Base-by-base conservation (phyloP, 345 rosid genomes). In the Euphorbia pulcherrima region DNA sequence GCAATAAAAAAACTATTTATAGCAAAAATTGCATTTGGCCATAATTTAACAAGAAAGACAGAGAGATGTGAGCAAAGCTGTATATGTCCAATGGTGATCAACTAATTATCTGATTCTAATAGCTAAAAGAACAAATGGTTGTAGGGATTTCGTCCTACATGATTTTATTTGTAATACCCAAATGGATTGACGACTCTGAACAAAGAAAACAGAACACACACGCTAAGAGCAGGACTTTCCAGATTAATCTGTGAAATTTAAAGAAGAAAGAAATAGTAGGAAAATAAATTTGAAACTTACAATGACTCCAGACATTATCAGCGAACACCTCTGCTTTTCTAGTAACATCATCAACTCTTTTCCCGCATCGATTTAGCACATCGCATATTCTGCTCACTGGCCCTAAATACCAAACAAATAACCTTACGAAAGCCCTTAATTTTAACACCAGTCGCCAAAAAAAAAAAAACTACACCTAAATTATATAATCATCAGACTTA, bases 341-440 rank as follows among this genome's bases (percentile, higher is more conserved):
- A 44, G 85, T 70, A 59, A 76, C 91, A 57, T 77, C 83, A 17
- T 86, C 97, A 40, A 84, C 48, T 64, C 65, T 87, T 74, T 76
- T 90, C 59, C 89, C 96, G 60, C 77, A 90, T 27, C 84, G 83
- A 68, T 79, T 82, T 79, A 87, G 74, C 63, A 80, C 81, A 16
- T 80, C 81, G 51, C 75, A 73, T 40, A 92, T 48, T 68, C 53
- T 78, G 72, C 67, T 82, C 78, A 68, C 72, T 30, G 96, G 77
- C 67, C 87, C 97, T 92, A 83, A 67, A 72, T 20, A 39, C n/a
- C 21, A 53, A 52, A 60, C 6, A 13, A 8, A 1, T 30, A 44
- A 16, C 4, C 24, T 20, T 14, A 17, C 12, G 10, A 4, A 23
- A 9, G 1, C 23, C 18, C 8, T 4, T 12, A 1, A 57, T 16